Conservation (phyloP, 768 basidiomycete species). For the Leccinum barrowsii region DNA sequence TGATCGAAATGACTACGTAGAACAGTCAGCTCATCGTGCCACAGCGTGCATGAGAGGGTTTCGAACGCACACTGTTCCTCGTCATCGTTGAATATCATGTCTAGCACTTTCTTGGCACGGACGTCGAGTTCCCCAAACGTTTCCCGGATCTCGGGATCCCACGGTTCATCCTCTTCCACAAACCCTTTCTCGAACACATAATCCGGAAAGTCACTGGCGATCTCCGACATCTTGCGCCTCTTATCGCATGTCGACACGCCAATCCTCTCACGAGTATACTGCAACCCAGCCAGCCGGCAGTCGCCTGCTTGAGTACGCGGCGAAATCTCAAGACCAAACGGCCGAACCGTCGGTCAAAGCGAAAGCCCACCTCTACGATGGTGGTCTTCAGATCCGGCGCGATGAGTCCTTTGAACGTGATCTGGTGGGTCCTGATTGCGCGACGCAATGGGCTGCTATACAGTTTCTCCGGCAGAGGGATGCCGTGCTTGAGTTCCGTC, state of each 20-base stretch:
- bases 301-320: neutral
- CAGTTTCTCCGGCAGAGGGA: constrained; percentile 52
- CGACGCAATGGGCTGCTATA: constrained; percentile 65
- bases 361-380: constrained; percentile 51
- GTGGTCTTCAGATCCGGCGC: constrained; percentile 31
- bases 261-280: constrained; percentile 68
- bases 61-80: constrained; percentile 43
- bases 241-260: constrained; percentile 72
- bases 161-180: constrained; percentile 59
- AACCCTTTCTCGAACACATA: constrained; percentile 57
- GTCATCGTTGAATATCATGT: constrained; percentile 50
- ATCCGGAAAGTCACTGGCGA: constrained; percentile 43
- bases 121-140: constrained; percentile 34
- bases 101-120: constrained; percentile 38
- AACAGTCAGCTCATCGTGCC: neutral
- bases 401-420: constrained; percentile 49
- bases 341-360: neutral
- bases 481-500: constrained; percentile 35
- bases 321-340: neutral
- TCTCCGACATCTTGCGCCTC: constrained; percentile 47
- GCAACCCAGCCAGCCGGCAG: neutral
- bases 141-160: constrained; percentile 56
- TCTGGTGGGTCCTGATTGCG: constrained; percentile 52
- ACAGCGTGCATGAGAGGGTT: neutral
- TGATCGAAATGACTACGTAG: constrained; percentile 57